Evolutionary conservation across 75 land plant species (phyloP), one percentile per base, ranked within the genome.

Genomic region (Adiantum capillusveneris): DNA sequence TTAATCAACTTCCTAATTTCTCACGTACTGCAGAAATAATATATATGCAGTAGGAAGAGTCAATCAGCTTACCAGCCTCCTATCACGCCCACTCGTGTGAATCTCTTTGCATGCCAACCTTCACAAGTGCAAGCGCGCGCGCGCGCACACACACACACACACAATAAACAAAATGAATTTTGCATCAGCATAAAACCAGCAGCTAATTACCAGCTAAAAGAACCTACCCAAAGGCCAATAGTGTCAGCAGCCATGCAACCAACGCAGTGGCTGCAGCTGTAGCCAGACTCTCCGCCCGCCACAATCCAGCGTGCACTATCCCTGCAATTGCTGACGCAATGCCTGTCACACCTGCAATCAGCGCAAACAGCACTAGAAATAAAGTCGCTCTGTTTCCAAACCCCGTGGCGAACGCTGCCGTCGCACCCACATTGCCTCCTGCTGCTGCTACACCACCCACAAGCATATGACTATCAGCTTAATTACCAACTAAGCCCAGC

Each of bases 91-190:
- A 0, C 84, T 75, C 1, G 77, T 20, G 20, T 73, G 49, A 22
- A 84, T 84, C 66, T 84, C 88, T 48, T 84, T 84, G 46, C 84
- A 84, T 22, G 88, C 84, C 31, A 84, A 70, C 59, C 88, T 84
- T 65, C 64, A 68, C 14, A 24, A 26, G 1, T 26, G 52, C n/a
- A n/a, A n/a, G n/a, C n/a, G 21, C 18, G 5, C 1, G 6, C 1
- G 31, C n/a, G n/a, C n/a, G n/a, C n/a, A n/a, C n/a, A n/a, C n/a
- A n/a, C n/a, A n/a, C n/a, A 9, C 37, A 5, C 9, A 14, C 17
- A 6, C 17, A 17, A n/a, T 21, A 46, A 46, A 17, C 22, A 21
- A 21, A 46, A 18, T 46, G 12, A 44, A 27, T 22, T 27, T 39
- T 44, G 56, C 6, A 25, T 24, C 16, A 31, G 5, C 29, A 18